Evolutionary conservation across 768 basidiomycete species (phyloP), one percentile per base, ranked within the genome.

Genomic region (Strobilomyces confusus): DNA sequence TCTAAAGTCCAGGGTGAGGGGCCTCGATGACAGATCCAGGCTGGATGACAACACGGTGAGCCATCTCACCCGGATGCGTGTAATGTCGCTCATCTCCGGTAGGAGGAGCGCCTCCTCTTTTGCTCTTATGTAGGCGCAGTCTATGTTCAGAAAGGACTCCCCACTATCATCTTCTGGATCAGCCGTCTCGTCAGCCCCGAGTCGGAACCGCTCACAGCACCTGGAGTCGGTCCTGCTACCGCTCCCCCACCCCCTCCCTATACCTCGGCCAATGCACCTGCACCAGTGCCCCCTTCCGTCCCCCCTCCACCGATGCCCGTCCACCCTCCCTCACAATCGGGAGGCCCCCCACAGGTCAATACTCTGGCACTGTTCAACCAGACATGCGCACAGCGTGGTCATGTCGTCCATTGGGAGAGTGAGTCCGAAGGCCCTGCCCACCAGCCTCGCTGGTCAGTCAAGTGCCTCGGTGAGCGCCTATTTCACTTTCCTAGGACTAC

Each of bases 91-190:
- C 57, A 59, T 44, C 38, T 25, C 48, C 32, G 30, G 17, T 56
- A 87, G 85, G 83, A 83, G 67, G 77, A 80, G 49, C 73, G 73
- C 25, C 69, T 66, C 41, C 77, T 83, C 45, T 86, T 86, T 57
- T 61, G 79, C 59, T 78, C 79, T 19, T 87, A 86, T 57, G 72
- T 87, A 13, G 87, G 84, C 9, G 87, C 84, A n/a, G 66, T 85
- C 13, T 84, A 79, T 64, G 71, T 77, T n/a, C 78, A 80, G 47
- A 77, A 74, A 49, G 86, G 86, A 20, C 62, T 79, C 33, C 41
- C 61, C 5, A 62, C 66, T 8, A 73, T 87, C 45, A 75, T 82
- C 61, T 60, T 67, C 22, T 89, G 85, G 85, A 77, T 87, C 30
- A 78, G 78, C 44, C 72, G 72, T 48, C 72, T 86, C 25, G 72